These are phyloP conservation scores for Ilex asprella DNA, from an alignment of 257 asterid species.

Conservation along the genomic window DNA sequence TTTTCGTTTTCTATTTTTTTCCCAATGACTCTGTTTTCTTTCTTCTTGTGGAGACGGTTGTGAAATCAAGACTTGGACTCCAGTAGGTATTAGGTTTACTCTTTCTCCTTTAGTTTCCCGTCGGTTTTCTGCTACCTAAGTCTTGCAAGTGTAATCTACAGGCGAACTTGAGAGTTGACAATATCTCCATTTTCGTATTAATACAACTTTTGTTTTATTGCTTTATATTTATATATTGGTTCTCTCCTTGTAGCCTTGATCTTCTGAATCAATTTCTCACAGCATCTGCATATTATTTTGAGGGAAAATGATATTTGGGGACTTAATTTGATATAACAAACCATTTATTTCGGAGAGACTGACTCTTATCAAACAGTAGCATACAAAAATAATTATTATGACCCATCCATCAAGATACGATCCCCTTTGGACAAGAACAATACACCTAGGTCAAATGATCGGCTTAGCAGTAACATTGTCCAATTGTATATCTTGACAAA, in stretches of 20 bases:
- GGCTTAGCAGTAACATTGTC: too few relatives aligned
- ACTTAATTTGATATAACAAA: too few relatives aligned
- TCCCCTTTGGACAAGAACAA: too few relatives aligned
- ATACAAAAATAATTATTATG: too few relatives aligned
- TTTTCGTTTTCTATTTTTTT: background rate
- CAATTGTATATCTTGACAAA: too few relatives aligned
- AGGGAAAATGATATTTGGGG: too few relatives aligned
- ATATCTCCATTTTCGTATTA: constrained; percentile 1
- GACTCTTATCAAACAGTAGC: too few relatives aligned
- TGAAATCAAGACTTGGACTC: constrained; percentile 21
- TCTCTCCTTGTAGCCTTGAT: background rate
- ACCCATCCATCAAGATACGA: too few relatives aligned
- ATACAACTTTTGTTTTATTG: background rate
- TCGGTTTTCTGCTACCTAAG: constrained; percentile 11
- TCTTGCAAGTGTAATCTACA: constrained; percentile 43
- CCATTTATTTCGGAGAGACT: too few relatives aligned
- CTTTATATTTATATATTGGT: background rate
- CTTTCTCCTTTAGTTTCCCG: constrained; percentile 5
- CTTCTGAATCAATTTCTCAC: too few relatives aligned
- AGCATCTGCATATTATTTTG: too few relatives aligned
- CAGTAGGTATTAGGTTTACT: constrained; percentile 8
- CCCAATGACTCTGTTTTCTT: constrained; percentile 9
- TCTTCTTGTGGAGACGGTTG: constrained; percentile 10
- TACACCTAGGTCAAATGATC: too few relatives aligned
- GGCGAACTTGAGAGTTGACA: constrained; percentile 12